phyloP scores from a whole-genome alignment of 2,329 filamentous ascomycete species.

The Trichoderma atrobrunneum region DNA sequence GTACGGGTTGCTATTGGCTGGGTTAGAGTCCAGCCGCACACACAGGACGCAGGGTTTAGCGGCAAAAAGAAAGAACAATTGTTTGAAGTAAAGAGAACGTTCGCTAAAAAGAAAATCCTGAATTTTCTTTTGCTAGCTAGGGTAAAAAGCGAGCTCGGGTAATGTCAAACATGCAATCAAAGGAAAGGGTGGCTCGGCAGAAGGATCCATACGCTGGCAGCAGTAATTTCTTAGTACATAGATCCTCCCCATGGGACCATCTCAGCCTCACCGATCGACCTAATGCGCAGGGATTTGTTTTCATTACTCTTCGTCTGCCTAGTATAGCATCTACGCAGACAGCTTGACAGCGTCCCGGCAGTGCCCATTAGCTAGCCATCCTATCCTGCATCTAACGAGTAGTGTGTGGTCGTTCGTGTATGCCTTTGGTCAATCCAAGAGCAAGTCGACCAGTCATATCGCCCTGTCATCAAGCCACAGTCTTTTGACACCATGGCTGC shows the following conservation, averaged over 20 bases:
- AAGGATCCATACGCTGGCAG: neutral
- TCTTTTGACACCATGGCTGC: neutral
- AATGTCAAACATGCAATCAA: neutral
- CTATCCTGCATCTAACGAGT: neutral
- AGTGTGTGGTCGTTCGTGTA: neutral
- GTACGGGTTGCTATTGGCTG: neutral
- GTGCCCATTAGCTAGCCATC: neutral
- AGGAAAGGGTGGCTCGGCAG: neutral
- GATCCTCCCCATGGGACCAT: neutral
- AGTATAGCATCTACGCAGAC: neutral
- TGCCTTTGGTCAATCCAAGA: neutral
- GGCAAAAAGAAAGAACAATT: neutral
- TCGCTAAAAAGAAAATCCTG: neutral
- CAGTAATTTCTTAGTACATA: neutral
- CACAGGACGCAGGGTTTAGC: neutral
- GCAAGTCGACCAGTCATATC: neutral
- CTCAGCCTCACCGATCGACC: conserved; percentile 4
- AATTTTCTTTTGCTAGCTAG: neutral
- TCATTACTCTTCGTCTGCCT: conserved; percentile 1
- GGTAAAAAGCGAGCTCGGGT: neutral
- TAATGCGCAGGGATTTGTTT: neutral
- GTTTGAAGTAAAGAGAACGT: neutral
- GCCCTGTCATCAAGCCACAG: neutral
- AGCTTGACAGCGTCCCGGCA: neutral
- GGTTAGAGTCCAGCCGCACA: neutral